Evolutionary conservation across 768 basidiomycete genomes (phyloP).

Genomic region (Pholiota molesta): DNA sequence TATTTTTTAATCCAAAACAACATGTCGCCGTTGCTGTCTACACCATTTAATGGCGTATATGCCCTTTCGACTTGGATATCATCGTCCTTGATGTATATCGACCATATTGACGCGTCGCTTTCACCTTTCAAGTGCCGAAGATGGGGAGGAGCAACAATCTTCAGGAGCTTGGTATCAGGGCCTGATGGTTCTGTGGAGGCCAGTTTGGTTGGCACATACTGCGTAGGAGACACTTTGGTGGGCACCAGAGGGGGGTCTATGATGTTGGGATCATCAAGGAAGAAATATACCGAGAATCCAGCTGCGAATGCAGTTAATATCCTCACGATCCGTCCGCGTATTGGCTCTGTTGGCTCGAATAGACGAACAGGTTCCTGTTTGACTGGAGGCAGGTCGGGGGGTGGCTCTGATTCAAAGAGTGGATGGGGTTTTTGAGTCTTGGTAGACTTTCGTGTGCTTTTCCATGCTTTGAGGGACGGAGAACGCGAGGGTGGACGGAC

Average conservation of each 20-base stretch:
- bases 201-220: slow-evolving; percentile 65
- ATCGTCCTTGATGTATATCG: slow-evolving; percentile 81
- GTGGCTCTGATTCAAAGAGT: neutral
- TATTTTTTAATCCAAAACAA: slow-evolving; percentile 84
- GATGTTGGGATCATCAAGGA: slow-evolving; percentile 51
- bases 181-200: slow-evolving; percentile 54
- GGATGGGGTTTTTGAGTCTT: neutral
- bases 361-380: neutral
- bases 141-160: slow-evolving; percentile 55
- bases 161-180: slow-evolving; percentile 64
- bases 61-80: slow-evolving; percentile 89
- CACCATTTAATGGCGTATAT: slow-evolving; percentile 79
- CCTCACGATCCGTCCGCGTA: slow-evolving; percentile 21
- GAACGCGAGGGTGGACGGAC: neutral
- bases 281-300: slow-evolving; percentile 51
- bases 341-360: slow-evolving; percentile 6
- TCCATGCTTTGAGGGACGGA: slow-evolving; percentile 7
- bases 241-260: slow-evolving; percentile 42
- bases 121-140: slow-evolving; percentile 33
- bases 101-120: slow-evolving; percentile 56
- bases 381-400: neutral
- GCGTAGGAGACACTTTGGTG: slow-evolving; percentile 45
- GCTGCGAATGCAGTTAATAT: slow-evolving; percentile 40
- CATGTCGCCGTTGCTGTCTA: slow-evolving; percentile 68
- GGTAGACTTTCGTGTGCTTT: slow-evolving; percentile 1